A percentile compares a stretch with the other conserved stretches of the same genome.
Evolutionary conservation across 768 basidiomycete genomes (phyloP).

Genomic region (Tulasnella sp.): DNA sequence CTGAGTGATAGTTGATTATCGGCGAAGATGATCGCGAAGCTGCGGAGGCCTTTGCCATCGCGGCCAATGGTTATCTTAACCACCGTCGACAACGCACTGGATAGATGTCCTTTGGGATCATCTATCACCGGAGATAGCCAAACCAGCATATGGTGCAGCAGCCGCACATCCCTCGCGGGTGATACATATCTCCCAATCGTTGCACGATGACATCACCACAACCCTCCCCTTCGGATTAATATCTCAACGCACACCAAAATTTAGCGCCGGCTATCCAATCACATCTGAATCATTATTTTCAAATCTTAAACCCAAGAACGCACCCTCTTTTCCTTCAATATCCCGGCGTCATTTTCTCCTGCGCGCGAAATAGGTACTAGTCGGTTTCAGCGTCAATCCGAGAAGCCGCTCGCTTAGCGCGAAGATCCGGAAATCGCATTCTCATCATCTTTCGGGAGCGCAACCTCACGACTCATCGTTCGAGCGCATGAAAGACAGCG

Average conservation of each 20-base stretch:
- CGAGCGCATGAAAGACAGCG: neutral
- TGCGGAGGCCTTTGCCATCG: no score
- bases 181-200: neutral
- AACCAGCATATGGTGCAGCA: no score
- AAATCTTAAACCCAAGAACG: neutral
- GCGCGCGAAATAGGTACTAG: neutral
- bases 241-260: neutral
- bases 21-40: no score
- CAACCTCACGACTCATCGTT: neutral
- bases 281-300: neutral
- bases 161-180: neutral
- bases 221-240: neutral
- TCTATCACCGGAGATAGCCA: no score
- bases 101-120: no score
- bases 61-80: no score
- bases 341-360: neutral
- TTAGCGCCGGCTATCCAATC: neutral
- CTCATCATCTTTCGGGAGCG: neutral
- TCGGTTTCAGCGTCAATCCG: neutral
- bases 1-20: no score
- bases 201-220: neutral
- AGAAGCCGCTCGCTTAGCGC: neutral
- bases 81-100: no score
- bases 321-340: neutral
- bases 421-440: neutral